These are phyloP conservation scores for Shiraia sp. DNA, from an alignment of 2,329 filamentous ascomycete genomes.

Conservation along the genomic window DNA sequence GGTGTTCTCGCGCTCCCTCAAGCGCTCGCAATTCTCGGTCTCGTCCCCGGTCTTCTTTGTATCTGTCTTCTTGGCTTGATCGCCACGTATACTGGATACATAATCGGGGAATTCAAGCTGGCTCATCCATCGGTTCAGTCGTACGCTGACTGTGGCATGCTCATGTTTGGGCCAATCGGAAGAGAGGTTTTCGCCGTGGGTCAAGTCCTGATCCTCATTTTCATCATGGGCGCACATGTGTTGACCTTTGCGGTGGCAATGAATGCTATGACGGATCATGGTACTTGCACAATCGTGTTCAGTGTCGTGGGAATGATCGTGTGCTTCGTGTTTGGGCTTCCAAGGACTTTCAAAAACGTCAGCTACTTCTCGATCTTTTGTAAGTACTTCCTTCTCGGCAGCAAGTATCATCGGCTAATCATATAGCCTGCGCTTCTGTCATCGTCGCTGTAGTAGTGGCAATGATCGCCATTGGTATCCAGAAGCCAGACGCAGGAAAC, in stretches of 20 bases:
- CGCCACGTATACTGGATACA: constrained; percentile 64
- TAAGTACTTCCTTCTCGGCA: constrained; percentile 29
- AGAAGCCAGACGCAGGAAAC: constrained; percentile 44
- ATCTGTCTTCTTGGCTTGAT: constrained; percentile 58
- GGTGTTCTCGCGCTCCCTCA: constrained; percentile 61
- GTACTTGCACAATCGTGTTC: constrained; percentile 67
- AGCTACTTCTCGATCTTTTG: constrained; percentile 65
- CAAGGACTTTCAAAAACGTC: constrained; percentile 65
- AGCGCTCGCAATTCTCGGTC: constrained; percentile 56
- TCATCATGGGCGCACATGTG: constrained; percentile 73
- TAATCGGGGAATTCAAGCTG: constrained; percentile 63
- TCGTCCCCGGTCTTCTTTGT: constrained; percentile 59
- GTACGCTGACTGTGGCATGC: constrained; percentile 68
- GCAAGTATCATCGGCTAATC: constrained; percentile 16
- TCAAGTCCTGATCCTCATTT: constrained; percentile 67
- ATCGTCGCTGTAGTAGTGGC: constrained; percentile 66
- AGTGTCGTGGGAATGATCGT: constrained; percentile 62
- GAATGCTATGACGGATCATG: constrained; percentile 65
- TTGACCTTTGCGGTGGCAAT: constrained; percentile 72
- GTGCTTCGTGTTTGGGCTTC: constrained; percentile 63
- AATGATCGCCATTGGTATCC: constrained; percentile 67
- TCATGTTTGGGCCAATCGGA: constrained; percentile 64
- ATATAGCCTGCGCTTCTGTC: constrained; percentile 64
- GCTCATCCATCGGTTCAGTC: constrained; percentile 63
- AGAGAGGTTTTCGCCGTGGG: constrained; percentile 65